Conservation (phyloP, 2,329 filamentous ascomycete genomes). For the Curvularia hawaiiensis region DNA sequence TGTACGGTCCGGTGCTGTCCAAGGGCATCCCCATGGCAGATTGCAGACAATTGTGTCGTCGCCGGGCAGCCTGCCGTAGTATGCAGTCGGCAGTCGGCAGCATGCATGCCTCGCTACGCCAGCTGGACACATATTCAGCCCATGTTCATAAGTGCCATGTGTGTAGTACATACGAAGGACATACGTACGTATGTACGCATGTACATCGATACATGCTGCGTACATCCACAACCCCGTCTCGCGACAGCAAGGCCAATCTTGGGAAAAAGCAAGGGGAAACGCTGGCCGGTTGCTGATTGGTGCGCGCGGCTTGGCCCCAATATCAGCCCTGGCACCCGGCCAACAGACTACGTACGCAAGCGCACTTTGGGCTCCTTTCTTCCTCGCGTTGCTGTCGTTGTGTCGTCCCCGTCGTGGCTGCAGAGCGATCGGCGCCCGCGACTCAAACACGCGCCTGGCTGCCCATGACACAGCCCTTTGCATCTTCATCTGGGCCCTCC, state of each 20-base stretch:
- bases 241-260: neutral
- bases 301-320: conserved; percentile 10
- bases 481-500: neutral
- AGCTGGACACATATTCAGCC: too few species aligned
- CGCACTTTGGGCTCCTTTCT: neutral
- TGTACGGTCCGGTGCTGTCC: too few species aligned
- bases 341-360: conserved; percentile 1
- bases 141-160: neutral
- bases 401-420: neutral
- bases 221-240: too few species aligned
- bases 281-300: conserved; percentile 7
- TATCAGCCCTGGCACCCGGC: conserved; percentile 1
- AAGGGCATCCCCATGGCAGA: too few species aligned
- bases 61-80: too few species aligned
- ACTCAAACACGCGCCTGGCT: neutral
- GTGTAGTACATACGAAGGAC: too few species aligned
- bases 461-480: neutral
- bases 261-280: conserved; percentile 9
- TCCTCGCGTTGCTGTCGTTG: neutral
- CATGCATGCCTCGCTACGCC: too few species aligned
- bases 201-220: neutral
- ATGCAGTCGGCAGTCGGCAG: too few species aligned
- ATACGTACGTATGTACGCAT: neutral
- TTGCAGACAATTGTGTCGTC: too few species aligned
- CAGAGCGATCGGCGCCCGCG: neutral